Percentiles rank a stretch among this genome's conserved stretches.
Evolutionary conservation across 2,329 filamentous ascomycete species (phyloP).

Genomic region (Fusarium mexicanum): DNA sequence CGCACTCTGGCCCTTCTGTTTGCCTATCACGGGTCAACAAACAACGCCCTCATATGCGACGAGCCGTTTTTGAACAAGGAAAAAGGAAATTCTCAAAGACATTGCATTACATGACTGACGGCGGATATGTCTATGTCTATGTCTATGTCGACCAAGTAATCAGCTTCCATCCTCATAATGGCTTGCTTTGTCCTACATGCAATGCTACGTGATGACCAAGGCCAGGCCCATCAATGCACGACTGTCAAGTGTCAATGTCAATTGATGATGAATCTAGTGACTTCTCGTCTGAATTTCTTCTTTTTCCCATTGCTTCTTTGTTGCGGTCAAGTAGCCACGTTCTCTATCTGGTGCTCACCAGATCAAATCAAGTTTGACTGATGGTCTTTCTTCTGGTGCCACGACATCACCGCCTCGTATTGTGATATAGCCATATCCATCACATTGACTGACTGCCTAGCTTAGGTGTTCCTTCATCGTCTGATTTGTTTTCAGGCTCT

Average conservation of each 20-base stretch:
- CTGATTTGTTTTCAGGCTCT: constrained; percentile 25
- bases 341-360: constrained; percentile 22
- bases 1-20: constrained; percentile 26
- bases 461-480: neutral
- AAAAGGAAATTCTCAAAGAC: constrained; percentile 14
- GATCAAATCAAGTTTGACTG: constrained; percentile 31
- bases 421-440: constrained; percentile 25
- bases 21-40: constrained; percentile 27
- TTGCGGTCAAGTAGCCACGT: neutral
- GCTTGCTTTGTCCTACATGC: constrained; percentile 32
- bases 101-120: neutral
- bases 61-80: constrained; percentile 17
- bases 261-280: constrained; percentile 1
- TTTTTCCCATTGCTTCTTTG: neutral
- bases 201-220: constrained; percentile 28
- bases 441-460: constrained; percentile 10
- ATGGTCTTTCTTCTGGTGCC: constrained; percentile 30
- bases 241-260: constrained; percentile 26
- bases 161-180: constrained; percentile 4
- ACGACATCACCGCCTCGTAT: constrained; percentile 39
- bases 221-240: constrained; percentile 16
- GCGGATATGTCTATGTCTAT: neutral
- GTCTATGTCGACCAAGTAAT: neutral
- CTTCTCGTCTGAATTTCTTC: neutral
- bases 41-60: constrained; percentile 16